Evolutionary conservation across 768 basidiomycete genomes (phyloP), one percentile per base, ranked within the genome.

Genomic region (Suillus cothurnatus): DNA sequence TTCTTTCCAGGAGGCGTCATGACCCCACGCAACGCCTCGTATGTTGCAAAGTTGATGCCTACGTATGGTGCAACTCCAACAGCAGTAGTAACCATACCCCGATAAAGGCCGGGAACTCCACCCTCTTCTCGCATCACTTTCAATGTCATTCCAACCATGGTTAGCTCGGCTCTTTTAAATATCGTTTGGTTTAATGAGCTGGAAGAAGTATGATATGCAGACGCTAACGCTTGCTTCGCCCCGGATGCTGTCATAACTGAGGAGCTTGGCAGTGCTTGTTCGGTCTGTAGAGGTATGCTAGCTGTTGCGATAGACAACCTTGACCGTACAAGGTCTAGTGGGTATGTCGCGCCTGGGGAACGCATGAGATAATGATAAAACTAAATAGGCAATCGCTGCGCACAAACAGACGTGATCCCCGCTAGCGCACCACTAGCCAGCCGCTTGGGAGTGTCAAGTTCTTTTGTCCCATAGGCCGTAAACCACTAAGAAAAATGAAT

Each of bases 111-210:
- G 59, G 88, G 84, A 15, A 97, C 74, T 1, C 96, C 96, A 36
- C 97, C 97, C 76, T 99, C 97, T 71, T 97, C 96, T 32, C 87
- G 84, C 80, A 95, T 86, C 58, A 99, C 92, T 79, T 92, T 94
- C 69, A 87, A 76, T 0, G 94, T 91, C 97, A 99, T 99, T 1
- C 92, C 92, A 81, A 86, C 80, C 66, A 98, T 90, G 0, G 90
- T 88, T 28, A 91, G 75, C 39, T 92, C 89, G 12, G 83, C 75
- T 41, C 80, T 77, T 41, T 81, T 79, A 66, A 85, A 86, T 34
- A 74, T 71, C 28, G 81, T 66, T 70, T 68, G 74, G 55, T 61
- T 70, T 66, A 57, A 67, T 70, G 61, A 68, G 68, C 45, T 62
- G 8, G 86, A 80, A 9, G 85, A 81, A 12, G 86, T 87, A 70